Evolutionary conservation across 805 yeast genomes (phyloP).

Genomic region (Zygosaccharomyces pseudorouxii): DNA sequence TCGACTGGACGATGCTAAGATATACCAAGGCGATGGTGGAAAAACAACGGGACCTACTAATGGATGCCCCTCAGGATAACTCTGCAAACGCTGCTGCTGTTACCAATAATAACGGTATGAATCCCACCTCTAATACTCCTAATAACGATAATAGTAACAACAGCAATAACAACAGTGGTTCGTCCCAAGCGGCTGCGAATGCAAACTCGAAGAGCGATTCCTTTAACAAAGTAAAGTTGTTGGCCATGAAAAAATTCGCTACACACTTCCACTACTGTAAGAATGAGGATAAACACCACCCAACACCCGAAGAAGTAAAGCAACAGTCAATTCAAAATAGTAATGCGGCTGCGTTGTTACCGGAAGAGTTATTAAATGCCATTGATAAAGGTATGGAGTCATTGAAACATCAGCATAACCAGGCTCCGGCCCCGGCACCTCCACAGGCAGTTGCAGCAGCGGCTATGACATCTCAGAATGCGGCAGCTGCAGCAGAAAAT

Average conservation of each 20-base stretch:
- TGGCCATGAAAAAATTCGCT: constrained; percentile 36
- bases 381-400: constrained; percentile 33
- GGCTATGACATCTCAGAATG: constrained; percentile 9
- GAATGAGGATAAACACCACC: constrained; percentile 32
- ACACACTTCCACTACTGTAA: constrained; percentile 37
- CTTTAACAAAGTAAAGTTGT: constrained; percentile 32
- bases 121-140: constrained; percentile 13
- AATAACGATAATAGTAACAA: constrained; percentile 14
- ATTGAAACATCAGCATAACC: constrained; percentile 23
- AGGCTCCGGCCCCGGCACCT: constrained; percentile 13
- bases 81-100: constrained; percentile 3
- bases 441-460: constrained; percentile 17
- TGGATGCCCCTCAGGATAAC: constrained; percentile 10
- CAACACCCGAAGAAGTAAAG: constrained; percentile 35
- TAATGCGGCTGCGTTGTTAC: constrained; percentile 26
- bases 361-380: constrained; percentile 29
- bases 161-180: constrained; percentile 7
- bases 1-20: constrained; percentile 83
- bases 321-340: constrained; percentile 29
- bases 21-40: constrained; percentile 37
- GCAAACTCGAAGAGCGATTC: constrained; percentile 28
- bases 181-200: constrained; percentile 5
- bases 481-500: constrained; percentile 15
- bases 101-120: constrained; percentile 4
- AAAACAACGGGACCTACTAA: constrained; percentile 25